phyloP scores from a whole-genome alignment of 1,284 basidiomycete species.

The Vanrija sp. region DNA sequence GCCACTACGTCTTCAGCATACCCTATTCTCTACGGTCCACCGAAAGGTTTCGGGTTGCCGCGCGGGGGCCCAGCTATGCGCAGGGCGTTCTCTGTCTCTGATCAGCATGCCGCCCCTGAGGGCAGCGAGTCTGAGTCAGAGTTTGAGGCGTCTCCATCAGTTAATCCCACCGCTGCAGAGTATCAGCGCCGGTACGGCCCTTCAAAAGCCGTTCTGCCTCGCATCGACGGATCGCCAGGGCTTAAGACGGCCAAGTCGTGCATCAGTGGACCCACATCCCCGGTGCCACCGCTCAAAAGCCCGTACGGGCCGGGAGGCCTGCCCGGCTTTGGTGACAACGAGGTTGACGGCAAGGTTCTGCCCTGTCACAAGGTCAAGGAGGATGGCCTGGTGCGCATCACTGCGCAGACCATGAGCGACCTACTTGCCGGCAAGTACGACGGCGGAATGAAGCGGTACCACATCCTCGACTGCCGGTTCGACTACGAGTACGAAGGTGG shows the following conservation, averaged over 20 bases:
- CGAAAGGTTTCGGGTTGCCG: not conserved
- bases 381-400: constrained; percentile 92
- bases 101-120: constrained; percentile 28
- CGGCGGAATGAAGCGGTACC: constrained; percentile 62
- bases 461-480: constrained; percentile 94
- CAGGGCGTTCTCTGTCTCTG: constrained; percentile 46
- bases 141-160: constrained; percentile 36
- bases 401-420: constrained; percentile 68
- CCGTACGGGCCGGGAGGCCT: constrained; percentile 51
- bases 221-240: constrained; percentile 39
- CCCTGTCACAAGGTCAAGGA: constrained; percentile 91
- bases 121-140: constrained; percentile 40
- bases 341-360: constrained; percentile 84
- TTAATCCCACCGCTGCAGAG: constrained; percentile 30
- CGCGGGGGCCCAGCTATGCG: constrained; percentile 31
- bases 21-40: constrained; percentile 36
- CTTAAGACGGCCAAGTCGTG: constrained; percentile 26
- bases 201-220: constrained; percentile 14
- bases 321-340: constrained; percentile 85
- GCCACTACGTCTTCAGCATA: constrained; percentile 35
- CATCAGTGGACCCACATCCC: not conserved
- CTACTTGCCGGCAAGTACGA: constrained; percentile 70
- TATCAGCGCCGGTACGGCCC: constrained; percentile 30
- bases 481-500: constrained; percentile 95
- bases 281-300: constrained; percentile 2